These are phyloP conservation scores for Neoarthrinium moseri DNA, from an alignment of 2,329 filamentous ascomycete species.

Conservation along the genomic window DNA sequence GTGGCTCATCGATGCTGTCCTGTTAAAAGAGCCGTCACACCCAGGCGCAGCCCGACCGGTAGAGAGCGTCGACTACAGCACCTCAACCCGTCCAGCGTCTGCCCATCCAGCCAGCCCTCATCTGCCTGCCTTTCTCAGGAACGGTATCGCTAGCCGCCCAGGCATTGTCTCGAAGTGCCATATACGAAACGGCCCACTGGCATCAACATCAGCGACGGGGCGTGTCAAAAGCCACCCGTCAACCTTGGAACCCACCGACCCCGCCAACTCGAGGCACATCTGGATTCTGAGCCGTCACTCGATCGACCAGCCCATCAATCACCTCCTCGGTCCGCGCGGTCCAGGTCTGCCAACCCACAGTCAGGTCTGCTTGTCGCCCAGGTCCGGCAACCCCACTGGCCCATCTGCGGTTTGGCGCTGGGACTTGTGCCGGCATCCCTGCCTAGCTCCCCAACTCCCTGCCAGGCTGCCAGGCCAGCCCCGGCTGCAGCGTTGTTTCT, in stretches of 20 bases:
- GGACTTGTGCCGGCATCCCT: constrained; percentile 5
- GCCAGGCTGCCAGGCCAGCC: neutral
- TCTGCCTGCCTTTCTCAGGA: neutral
- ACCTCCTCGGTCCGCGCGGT: constrained; percentile 1
- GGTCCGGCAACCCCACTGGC: neutral
- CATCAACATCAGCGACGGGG: neutral
- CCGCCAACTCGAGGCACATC: neutral
- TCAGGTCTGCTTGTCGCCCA: neutral
- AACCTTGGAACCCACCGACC: neutral
- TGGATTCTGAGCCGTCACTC: neutral
- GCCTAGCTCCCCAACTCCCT: neutral
- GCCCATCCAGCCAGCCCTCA: neutral
- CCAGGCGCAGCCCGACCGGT: no score
- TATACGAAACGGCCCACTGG: constrained; percentile 5
- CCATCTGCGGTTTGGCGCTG: constrained; percentile 5
- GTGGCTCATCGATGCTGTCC: no score
- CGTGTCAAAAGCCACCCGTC: neutral
- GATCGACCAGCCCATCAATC: no score
- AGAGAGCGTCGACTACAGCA: no score
- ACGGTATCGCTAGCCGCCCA: constrained; percentile 9
- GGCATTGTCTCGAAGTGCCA: constrained; percentile 5
- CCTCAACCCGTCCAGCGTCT: neutral
- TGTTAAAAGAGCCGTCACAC: no score
- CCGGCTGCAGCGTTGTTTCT: constrained; percentile 1
- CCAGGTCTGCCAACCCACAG: neutral